These are phyloP conservation scores for Colletotrichum euphorbiae DNA, from an alignment of 2,329 filamentous ascomycete species.

Conservation along the genomic window DNA sequence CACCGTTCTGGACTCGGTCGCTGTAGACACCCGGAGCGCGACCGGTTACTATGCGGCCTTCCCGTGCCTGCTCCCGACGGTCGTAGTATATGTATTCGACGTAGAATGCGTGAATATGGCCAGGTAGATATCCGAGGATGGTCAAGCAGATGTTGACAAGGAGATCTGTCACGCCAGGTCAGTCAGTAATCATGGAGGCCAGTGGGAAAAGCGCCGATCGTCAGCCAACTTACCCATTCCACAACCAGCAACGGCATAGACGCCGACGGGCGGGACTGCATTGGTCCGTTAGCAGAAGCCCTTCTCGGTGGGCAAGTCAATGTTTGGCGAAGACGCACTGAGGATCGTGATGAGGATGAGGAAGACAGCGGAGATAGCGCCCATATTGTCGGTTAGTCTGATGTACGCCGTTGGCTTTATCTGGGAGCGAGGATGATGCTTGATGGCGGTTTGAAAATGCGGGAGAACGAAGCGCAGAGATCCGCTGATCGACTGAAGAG, in stretches of 20 bases:
- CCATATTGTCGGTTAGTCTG: slow-evolving; percentile 55
- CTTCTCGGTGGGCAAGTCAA: background rate
- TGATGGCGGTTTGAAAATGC: slow-evolving; percentile 1
- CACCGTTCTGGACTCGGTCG: slow-evolving; percentile 76
- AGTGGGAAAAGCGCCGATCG: background rate
- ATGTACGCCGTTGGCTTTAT: slow-evolving; percentile 10
- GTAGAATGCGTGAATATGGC: slow-evolving; percentile 85
- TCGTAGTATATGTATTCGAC: slow-evolving; percentile 86
- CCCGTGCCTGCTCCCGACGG: slow-evolving; percentile 71
- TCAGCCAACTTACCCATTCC: slow-evolving; percentile 59
- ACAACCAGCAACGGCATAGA: slow-evolving; percentile 73
- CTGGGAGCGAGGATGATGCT: slow-evolving; percentile 29
- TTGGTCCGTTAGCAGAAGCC: slow-evolving; percentile 41
- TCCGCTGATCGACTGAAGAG: slow-evolving; percentile 16
- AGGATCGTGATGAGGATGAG: slow-evolving; percentile 65
- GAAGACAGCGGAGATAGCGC: slow-evolving; percentile 60
- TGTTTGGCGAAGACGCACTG: slow-evolving; percentile 57
- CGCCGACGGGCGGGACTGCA: slow-evolving; percentile 74
- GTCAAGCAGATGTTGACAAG: slow-evolving; percentile 76
- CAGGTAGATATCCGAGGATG: slow-evolving; percentile 78
- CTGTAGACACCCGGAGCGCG: slow-evolving; percentile 79
- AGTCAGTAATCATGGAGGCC: slow-evolving; percentile 1
- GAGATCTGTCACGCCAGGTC: slow-evolving; percentile 58
- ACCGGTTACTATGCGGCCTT: slow-evolving; percentile 64
- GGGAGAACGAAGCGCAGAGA: background rate